A percentile compares a stretch with the other conserved stretches of the same genome.
phyloP scores from a whole-genome alignment of 306 rosid genomes.

The Rosa chinensis region DNA sequence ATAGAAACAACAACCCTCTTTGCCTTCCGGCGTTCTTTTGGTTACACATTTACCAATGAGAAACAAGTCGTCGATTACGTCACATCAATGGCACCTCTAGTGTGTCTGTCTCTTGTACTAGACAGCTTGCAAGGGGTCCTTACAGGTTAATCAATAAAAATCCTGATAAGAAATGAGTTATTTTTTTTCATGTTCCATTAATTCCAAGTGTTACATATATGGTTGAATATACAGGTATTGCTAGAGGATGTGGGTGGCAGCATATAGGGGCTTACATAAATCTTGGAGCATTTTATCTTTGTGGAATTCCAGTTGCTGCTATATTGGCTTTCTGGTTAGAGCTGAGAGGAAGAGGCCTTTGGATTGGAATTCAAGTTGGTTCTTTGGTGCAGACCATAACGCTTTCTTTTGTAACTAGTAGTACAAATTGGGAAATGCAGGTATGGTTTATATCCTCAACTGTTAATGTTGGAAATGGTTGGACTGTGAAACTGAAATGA shows the following conservation, averaged over 20 bases:
- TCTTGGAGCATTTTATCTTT: slow-evolving; percentile 67
- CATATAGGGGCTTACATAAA: slow-evolving; percentile 67
- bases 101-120: slow-evolving; percentile 46
- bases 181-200: neutral
- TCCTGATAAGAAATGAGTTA: neutral
- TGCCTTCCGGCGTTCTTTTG: slow-evolving; percentile 47
- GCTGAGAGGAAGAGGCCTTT: slow-evolving; percentile 61
- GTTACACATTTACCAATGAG: slow-evolving; percentile 64
- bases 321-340: slow-evolving; percentile 48
- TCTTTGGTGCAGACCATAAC: slow-evolving; percentile 43
- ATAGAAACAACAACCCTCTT: slow-evolving; percentile 44
- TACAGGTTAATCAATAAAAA: slow-evolving; percentile 40
- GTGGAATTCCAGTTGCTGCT: slow-evolving; percentile 68
- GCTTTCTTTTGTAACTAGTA: slow-evolving; percentile 45
- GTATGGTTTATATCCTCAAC: slow-evolving; percentile 15
- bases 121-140: slow-evolving; percentile 67
- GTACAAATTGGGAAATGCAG: slow-evolving; percentile 64
- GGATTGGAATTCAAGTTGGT: slow-evolving; percentile 73
- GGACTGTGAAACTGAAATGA: neutral
- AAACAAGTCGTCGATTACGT: slow-evolving; percentile 69
- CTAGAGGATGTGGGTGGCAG: slow-evolving; percentile 87
- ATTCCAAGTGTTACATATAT: neutral
- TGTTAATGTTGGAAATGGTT: neutral
- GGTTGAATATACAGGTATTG: slow-evolving; percentile 41
- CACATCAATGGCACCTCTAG: slow-evolving; percentile 61